Evolutionary conservation across 1,284 basidiomycete species (phyloP).

Genomic region (Hypsizygus ulmarius): DNA sequence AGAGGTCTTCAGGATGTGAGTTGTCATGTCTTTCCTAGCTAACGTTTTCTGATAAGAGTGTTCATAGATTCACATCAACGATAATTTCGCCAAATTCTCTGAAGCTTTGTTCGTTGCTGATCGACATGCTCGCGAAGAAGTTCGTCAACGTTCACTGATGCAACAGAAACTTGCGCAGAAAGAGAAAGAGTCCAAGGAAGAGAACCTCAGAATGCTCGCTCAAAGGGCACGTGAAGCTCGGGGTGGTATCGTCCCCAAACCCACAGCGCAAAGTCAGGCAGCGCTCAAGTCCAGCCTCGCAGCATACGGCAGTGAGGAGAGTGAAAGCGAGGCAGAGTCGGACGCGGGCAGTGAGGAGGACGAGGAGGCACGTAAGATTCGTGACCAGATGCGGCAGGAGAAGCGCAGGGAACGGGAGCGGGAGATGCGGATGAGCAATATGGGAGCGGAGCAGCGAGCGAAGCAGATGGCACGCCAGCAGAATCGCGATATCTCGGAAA

Average conservation of each 20-base stretch:
- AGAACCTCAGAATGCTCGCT: conserved; percentile 90
- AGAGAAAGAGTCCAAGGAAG: conserved; percentile 96
- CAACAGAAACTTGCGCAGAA: conserved; percentile 98
- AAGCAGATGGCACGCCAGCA: conserved; percentile 94
- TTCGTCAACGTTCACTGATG: conserved; percentile 93
- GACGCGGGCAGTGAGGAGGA: conserved; percentile 64
- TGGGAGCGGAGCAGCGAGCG: conserved; percentile 96
- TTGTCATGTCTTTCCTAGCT: conserved; percentile 16
- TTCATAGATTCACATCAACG: conserved; percentile 89
- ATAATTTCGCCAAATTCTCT: conserved; percentile 99
- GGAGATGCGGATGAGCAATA: conserved; percentile 98
- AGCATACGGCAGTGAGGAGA: conserved; percentile 82
- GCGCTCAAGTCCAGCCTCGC: conserved; percentile 78
- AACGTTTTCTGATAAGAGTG: conserved; percentile 10
- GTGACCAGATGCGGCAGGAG: conserved; percentile 90
- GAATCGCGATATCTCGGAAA: conserved; percentile 99
- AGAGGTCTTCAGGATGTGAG: conserved; percentile 95
- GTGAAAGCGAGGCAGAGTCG: conserved; percentile 48
- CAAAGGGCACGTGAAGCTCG: conserved; percentile 96
- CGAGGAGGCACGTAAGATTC: conserved; percentile 80
- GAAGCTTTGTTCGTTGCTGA: conserved; percentile 97
- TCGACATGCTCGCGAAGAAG: conserved; percentile 96
- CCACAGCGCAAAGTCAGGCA: conserved; percentile 56
- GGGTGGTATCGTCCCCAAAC: conserved; percentile 67
- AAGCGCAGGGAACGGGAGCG: conserved; percentile 93